These are phyloP conservation scores for Teratosphaeria viscida DNA, from an alignment of 2,329 filamentous ascomycete species.

Conservation along the genomic window DNA sequence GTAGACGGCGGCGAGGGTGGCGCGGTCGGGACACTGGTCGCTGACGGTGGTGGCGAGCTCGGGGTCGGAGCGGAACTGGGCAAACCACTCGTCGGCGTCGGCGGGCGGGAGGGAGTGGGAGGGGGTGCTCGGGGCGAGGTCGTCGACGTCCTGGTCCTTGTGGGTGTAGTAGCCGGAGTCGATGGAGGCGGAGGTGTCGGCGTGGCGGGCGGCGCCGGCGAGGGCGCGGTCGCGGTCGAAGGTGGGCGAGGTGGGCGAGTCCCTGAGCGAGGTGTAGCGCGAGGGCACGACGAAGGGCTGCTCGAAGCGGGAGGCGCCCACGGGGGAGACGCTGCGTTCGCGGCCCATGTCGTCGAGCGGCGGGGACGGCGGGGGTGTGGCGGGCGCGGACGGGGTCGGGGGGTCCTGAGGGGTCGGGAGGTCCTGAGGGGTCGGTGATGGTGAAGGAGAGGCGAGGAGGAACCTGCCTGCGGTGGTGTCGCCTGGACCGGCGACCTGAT, in stretches of 20 bases:
- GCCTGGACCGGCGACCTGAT: background rate
- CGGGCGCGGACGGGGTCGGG: background rate
- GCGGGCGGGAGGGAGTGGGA: background rate
- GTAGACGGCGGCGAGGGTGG: conserved; percentile 22
- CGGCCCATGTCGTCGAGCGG: conserved; percentile 1
- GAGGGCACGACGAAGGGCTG: conserved; percentile 13
- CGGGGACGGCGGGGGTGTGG: background rate
- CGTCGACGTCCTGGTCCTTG: background rate
- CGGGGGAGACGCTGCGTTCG: conserved; percentile 15
- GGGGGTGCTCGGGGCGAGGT: background rate
- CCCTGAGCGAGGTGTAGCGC: conserved; percentile 6
- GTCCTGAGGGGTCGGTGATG: background rate
- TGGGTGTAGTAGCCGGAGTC: conserved; percentile 1
- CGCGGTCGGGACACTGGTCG: conserved; percentile 25
- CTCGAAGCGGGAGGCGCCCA: conserved; percentile 23
- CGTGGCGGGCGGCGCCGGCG: conserved; percentile 5
- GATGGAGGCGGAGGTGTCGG: conserved; percentile 5
- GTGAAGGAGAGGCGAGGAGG: background rate
- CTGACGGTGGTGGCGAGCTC: conserved; percentile 16
- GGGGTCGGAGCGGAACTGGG: conserved; percentile 22
- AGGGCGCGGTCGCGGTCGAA: conserved; percentile 1
- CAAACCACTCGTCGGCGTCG: conserved; percentile 23
- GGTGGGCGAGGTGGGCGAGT: conserved; percentile 10
- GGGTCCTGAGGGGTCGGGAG: background rate
- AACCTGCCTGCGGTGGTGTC: background rate